Evolutionary conservation across 164 flowering plant genomes (phyloP).

Genomic region (Chimonanthus praecox): DNA sequence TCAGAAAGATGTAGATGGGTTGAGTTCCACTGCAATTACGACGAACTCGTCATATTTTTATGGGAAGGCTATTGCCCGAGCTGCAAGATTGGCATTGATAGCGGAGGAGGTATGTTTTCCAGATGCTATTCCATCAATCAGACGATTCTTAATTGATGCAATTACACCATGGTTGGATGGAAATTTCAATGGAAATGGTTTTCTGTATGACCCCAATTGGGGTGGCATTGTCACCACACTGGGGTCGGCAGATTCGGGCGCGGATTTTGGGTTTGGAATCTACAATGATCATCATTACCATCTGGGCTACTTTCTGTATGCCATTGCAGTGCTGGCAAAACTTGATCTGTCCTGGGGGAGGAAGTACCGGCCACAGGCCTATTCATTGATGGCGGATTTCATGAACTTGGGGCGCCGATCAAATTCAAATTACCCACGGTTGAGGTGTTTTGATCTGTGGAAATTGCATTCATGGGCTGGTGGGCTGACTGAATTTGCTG

Average conservation of each 20-base stretch:
- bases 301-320: conserved; percentile 83
- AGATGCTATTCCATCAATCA: conserved; percentile 51
- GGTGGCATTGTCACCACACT: conserved; percentile 78
- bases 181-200: conserved; percentile 63
- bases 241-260: conserved; percentile 65
- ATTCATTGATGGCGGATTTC: conserved; percentile 72
- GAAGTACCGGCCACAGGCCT: conserved; percentile 70
- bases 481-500: conserved; percentile 75
- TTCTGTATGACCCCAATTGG: conserved; percentile 75
- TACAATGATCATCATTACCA: conserved; percentile 91
- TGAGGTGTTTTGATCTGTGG: conserved; percentile 82
- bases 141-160: conserved; percentile 48
- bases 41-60: conserved; percentile 81
- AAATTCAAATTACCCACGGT: conserved; percentile 45
- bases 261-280: conserved; percentile 87
- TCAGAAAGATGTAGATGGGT: conserved; percentile 45
- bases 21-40: conserved; percentile 33
- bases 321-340: conserved; percentile 77
- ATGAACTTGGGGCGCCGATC: conserved; percentile 50
- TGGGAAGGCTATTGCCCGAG: conserved; percentile 82
- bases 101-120: conserved; percentile 70
- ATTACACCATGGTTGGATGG: conserved; percentile 92
- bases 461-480: conserved; percentile 93
- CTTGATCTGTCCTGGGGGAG: conserved; percentile 86
- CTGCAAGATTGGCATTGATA: conserved; percentile 82